These are phyloP conservation scores for Pichia sporocuriosa DNA, from an alignment of 805 yeast species.

Conservation along the genomic window DNA sequence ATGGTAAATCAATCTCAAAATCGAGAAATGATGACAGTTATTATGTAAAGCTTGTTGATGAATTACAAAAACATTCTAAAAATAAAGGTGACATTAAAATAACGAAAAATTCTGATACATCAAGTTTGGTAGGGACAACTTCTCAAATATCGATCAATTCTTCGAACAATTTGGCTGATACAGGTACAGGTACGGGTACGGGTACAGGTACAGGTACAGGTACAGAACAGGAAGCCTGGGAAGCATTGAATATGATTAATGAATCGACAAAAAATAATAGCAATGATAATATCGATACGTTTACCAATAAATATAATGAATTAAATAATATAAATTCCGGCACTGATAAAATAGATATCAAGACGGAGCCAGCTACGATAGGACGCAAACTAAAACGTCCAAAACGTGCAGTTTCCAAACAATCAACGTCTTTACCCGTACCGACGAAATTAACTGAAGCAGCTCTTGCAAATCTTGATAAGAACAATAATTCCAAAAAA, in stretches of 20 bases:
- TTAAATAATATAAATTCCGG: too few relatives aligned
- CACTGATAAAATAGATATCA: neutral
- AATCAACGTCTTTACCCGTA: neutral
- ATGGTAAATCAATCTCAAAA: conserved; percentile 3
- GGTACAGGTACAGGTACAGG: neutral
- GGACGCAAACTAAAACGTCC: conserved; percentile 10
- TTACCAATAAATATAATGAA: too few relatives aligned
- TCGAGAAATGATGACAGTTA: neutral
- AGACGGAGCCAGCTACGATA: neutral
- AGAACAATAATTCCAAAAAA: neutral
- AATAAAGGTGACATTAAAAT: too few relatives aligned
- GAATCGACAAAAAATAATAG: neutral
- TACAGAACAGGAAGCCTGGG: neutral
- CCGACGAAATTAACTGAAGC: conserved; percentile 7
- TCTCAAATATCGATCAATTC: too few relatives aligned
- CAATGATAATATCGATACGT: too few relatives aligned
- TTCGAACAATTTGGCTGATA: too few relatives aligned
- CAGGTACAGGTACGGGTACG: neutral
- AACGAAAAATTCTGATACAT: too few relatives aligned
- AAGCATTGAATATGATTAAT: neutral
- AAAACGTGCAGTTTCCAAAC: conserved; percentile 2
- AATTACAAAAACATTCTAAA: neutral
- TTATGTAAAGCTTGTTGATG: conserved; percentile 7
- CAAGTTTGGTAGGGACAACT: too few relatives aligned
- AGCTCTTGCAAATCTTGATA: conserved; percentile 14